Conservation (phyloP, 192 early-diverging fungal species). For the Linnemannia elongata region DNA sequence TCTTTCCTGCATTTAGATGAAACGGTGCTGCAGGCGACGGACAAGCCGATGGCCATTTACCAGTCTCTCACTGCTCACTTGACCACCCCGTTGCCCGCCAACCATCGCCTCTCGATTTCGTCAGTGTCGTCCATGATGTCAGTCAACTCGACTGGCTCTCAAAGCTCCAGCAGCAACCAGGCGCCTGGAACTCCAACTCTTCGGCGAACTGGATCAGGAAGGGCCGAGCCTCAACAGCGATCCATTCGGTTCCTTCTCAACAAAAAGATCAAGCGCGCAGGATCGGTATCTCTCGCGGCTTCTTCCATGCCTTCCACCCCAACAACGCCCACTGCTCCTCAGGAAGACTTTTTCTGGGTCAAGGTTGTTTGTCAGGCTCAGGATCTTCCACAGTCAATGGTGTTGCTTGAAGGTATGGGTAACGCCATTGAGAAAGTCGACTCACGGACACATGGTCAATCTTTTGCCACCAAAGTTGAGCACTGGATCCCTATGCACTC, state of each 20-base stretch:
- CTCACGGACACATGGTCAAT: slow-evolving; percentile 27
- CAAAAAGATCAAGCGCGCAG: slow-evolving; percentile 59
- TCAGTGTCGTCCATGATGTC: slow-evolving; percentile 61
- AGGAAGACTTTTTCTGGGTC: slow-evolving; percentile 56
- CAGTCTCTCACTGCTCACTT: slow-evolving; percentile 64
- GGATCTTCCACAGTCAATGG: slow-evolving; percentile 48
- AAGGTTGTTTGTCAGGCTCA: slow-evolving; percentile 55
- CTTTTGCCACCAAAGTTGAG: slow-evolving; percentile 50
- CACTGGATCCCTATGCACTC: slow-evolving; percentile 61
- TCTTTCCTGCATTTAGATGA: slow-evolving; percentile 52
- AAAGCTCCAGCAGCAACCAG: slow-evolving; percentile 21
- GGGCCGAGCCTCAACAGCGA: slow-evolving; percentile 32
- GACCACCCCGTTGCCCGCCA: slow-evolving; percentile 65
- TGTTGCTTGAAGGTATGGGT: slow-evolving; percentile 49
- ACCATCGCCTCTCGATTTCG: slow-evolving; percentile 58
- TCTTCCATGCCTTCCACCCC: slow-evolving; percentile 35
- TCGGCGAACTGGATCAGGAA: slow-evolving; percentile 32
- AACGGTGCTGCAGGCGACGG: slow-evolving; percentile 61
- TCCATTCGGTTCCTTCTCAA: slow-evolving; percentile 67
- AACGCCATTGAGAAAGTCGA: slow-evolving; percentile 39
- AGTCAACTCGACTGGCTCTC: slow-evolving; percentile 36
- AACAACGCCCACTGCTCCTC: slow-evolving; percentile 39
- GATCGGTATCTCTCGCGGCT: slow-evolving; percentile 14
- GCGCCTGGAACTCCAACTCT: slow-evolving; percentile 8
- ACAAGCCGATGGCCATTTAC: slow-evolving; percentile 70